Conservation (phyloP, 352 stramenopile genomes). For the Globisporangium echinulatum region DNA sequence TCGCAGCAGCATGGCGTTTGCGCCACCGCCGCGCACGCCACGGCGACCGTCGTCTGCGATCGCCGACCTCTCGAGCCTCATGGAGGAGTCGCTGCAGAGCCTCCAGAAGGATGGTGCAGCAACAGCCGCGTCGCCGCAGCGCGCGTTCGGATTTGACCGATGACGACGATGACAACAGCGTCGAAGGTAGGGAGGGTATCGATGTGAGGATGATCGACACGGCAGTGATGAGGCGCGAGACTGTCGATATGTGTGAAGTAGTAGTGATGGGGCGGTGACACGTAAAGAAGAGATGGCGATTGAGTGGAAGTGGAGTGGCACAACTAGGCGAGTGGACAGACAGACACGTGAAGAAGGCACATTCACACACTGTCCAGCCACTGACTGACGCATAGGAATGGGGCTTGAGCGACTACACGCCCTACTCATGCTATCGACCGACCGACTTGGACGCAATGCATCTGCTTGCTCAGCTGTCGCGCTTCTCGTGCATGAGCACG, state of each 20-base stretch:
- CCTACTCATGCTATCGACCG: too few species aligned
- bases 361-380: neutral
- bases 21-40: slow-evolving; percentile 8
- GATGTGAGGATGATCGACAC: too few species aligned
- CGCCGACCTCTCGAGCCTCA: slow-evolving; percentile 66
- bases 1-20: slow-evolving; percentile 6
- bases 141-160: slow-evolving; percentile 4
- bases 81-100: slow-evolving; percentile 68
- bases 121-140: neutral
- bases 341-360: neutral
- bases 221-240: too few species aligned
- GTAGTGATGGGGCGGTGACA: too few species aligned
- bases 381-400: too few species aligned
- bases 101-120: slow-evolving; percentile 42
- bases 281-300: too few species aligned
- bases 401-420: too few species aligned
- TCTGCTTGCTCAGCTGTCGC: slow-evolving; percentile 1
- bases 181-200: too few species aligned
- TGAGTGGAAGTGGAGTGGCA: too few species aligned
- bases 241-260: too few species aligned
- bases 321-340: too few species aligned
- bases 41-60: slow-evolving; percentile 59
- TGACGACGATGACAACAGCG: neutral
- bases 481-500: slow-evolving; percentile 35
- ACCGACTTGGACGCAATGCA: neutral